Base-by-base conservation (phyloP, 139 green algal species). In the Chlorella sorokiniana region DNA sequence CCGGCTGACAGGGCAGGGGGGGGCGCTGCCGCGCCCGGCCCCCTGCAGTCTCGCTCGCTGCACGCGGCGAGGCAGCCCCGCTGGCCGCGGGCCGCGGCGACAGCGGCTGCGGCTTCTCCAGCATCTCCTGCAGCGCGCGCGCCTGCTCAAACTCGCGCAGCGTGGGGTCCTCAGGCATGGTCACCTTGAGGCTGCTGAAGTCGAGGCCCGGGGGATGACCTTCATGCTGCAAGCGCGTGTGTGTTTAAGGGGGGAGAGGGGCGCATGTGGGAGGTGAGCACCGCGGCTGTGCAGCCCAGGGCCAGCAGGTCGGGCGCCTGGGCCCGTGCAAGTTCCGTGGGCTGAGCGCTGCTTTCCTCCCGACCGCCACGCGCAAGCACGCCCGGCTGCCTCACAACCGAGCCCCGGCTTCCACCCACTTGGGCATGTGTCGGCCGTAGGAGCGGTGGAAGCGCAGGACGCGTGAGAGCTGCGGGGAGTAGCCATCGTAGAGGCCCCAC, bases 401-500 rank as follows among this genome's bases (percentile, higher is more conserved):
- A 1, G 3, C 10, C 40, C 40, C 27, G 22, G 22, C 11, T 23
- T 2, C 38, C 69, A 38, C 73, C 42, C 37, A 79, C 73, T 31
- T 62, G 23, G 96, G 94, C 84, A 98, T 96, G 84, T 93, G 93
- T 45, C 95, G 90, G 33, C 95, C 96, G 1, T 77, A 67, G 27
- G 88, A 86, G 31, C 80, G 86, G 42, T 89, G 74, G 56, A 83
- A 84, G 40, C 89, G 78, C 79, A 96, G 84, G 52, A 91, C 84
- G 89, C 85, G 64, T 5, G 67, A 79, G 44, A 94, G 84, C 20
- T 78, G 67, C 23, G 81, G 64, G 22, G 64, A 85, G 87, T 91
- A 98, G 54, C 95, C 95, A 78, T 98, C 90, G 83, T 98, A 98
- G 72, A 97, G 90, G 31, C 95, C 95, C 95, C 96, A 99, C 87